Percentiles rank a stretch among this genome's conserved stretches.
phyloP scores from a whole-genome alignment of 1,284 basidiomycete species.

The Phylloboletellus chloephorus region DNA sequence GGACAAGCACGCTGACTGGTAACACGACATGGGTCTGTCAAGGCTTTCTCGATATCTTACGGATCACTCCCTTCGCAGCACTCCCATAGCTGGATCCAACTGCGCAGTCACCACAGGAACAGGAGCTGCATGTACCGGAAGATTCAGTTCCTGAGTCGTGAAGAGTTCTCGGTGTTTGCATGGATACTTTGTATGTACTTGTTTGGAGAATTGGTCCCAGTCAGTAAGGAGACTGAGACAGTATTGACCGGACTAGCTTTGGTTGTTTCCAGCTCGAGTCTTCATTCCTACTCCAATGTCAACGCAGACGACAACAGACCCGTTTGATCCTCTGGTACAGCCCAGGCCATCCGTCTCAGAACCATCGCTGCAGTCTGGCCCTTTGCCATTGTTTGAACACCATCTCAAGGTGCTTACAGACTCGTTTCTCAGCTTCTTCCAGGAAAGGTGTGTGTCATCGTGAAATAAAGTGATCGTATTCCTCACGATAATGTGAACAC shows the following conservation, averaged over 20 bases:
- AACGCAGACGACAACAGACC: conserved; percentile 15
- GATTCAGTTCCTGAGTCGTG: no score
- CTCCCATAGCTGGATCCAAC: no score
- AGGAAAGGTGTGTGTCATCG: conserved; percentile 61
- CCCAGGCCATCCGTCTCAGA: conserved; percentile 42
- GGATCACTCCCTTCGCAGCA: no score
- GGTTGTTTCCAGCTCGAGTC: neutral
- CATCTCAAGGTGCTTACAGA: conserved; percentile 67
- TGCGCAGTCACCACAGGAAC: no score
- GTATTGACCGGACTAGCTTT: neutral
- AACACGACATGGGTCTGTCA: no score
- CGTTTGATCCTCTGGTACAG: conserved; percentile 18
- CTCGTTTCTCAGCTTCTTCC: conserved; percentile 78
- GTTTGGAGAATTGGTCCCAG: conserved; percentile 18
- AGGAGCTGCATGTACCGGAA: no score
- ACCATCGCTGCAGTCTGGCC: conserved; percentile 42
- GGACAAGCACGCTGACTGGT: no score
- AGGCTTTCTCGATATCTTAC: no score
- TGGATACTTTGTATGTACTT: conserved; percentile 22
- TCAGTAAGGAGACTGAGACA: no score
- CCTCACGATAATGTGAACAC: conserved; percentile 5
- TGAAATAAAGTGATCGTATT: neutral
- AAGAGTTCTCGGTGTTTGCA: conserved; percentile 9
- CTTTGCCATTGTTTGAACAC: conserved; percentile 63
- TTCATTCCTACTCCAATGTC: conserved; percentile 21